Conservation (phyloP, 805 yeast genomes). For the Saccharomycopsis javanensis region DNA sequence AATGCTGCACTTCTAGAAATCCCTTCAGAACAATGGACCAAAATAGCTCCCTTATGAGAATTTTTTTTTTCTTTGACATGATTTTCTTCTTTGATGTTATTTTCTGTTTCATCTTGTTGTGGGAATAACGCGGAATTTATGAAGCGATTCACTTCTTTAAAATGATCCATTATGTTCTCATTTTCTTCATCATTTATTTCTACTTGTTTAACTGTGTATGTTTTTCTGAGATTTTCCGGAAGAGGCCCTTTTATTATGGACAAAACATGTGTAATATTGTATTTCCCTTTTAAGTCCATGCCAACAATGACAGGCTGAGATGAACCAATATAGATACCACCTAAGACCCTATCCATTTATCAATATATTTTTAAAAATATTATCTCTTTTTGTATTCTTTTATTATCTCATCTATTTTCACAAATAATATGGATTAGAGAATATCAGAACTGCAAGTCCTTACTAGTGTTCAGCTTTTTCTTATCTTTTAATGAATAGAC, state of each 20-base stretch:
- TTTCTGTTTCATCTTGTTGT: constrained; percentile 26
- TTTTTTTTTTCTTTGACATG: constrained; percentile 14
- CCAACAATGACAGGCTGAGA: constrained; percentile 51
- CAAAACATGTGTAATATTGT: constrained; percentile 60
- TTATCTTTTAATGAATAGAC: too few relatives aligned
- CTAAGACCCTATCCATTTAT: constrained; percentile 53
- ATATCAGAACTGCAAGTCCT: too few relatives aligned
- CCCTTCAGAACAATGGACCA: constrained; percentile 84
- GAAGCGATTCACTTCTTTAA: constrained; percentile 54
- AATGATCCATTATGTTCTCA: constrained; percentile 52
- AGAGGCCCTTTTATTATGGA: constrained; percentile 59
- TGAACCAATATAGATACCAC: constrained; percentile 70
- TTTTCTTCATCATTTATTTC: constrained; percentile 64
- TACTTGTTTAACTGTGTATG: constrained; percentile 49
- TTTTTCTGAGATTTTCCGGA: constrained; percentile 38
- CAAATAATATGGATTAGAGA: too few relatives aligned
- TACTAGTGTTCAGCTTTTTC: too few relatives aligned
- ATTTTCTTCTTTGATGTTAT: constrained; percentile 24
- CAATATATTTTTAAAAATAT: too few relatives aligned
- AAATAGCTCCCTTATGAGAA: constrained; percentile 36
- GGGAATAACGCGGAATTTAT: constrained; percentile 55
- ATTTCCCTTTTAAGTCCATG: constrained; percentile 39
- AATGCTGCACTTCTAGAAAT: constrained; percentile 85
- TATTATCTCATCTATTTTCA: too few relatives aligned
- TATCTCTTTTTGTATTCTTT: too few relatives aligned